A percentile compares a stretch with the other conserved stretches of the same genome.
Conservation (phyloP, 169 alveolate species). For the Plasmodium sp. region DNA sequence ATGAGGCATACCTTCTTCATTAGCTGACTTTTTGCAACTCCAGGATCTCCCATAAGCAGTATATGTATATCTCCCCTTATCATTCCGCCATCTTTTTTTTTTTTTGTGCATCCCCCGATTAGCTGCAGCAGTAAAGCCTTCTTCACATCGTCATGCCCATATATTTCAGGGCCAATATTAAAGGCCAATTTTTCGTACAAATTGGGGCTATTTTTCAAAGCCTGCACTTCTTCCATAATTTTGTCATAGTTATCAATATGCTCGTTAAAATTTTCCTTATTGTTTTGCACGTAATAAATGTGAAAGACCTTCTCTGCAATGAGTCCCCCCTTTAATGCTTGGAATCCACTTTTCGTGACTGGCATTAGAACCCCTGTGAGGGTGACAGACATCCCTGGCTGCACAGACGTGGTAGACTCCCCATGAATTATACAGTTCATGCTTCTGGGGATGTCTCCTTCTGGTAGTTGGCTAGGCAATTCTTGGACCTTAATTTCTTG, state of each 20-base stretch:
- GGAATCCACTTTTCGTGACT: slow-evolving; percentile 84
- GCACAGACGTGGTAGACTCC: slow-evolving; percentile 74
- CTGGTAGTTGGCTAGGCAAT: slow-evolving; percentile 94
- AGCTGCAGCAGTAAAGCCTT: slow-evolving; percentile 94
- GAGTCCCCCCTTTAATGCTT: slow-evolving; percentile 78
- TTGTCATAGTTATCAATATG: slow-evolving; percentile 74
- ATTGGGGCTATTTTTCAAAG: slow-evolving; percentile 83
- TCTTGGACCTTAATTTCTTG: slow-evolving; percentile 96
- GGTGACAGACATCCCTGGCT: slow-evolving; percentile 85
- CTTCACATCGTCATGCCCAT: slow-evolving; percentile 97
- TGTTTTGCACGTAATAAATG: slow-evolving; percentile 85
- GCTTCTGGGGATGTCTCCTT: slow-evolving; percentile 96
- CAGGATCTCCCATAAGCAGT: slow-evolving; percentile 97
- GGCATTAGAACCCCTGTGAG: slow-evolving; percentile 93
- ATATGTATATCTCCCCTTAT: slow-evolving; percentile 99
- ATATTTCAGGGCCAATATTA: slow-evolving; percentile 97
- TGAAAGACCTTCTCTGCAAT: slow-evolving; percentile 90
- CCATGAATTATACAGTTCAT: slow-evolving; percentile 93
- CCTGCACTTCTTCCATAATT: slow-evolving; percentile 79
- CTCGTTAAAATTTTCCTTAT: slow-evolving; percentile 84
- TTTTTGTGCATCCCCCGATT: slow-evolving; percentile 95
- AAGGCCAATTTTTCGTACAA: slow-evolving; percentile 93
- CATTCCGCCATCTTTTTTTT: slow-evolving; percentile 95
- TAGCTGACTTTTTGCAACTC: slow-evolving; percentile 98
- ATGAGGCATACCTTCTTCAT: slow-evolving; percentile 92